A percentile compares a stretch with the other conserved stretches of the same genome.
Conservation (phyloP, 75 land plant genomes). For the Gnetum montanum region DNA sequence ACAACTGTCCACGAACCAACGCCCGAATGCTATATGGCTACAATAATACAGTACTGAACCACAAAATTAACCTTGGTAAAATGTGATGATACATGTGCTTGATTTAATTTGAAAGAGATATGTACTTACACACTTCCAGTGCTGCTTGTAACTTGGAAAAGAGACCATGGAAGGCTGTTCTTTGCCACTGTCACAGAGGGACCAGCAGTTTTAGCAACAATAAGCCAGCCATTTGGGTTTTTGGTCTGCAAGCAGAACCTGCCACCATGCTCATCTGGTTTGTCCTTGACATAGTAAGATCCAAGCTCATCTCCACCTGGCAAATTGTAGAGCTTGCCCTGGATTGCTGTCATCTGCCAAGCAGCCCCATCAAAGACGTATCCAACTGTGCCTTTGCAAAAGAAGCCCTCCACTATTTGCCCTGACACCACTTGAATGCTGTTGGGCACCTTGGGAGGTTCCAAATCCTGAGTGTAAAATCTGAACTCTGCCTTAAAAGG, state of each 20-base stretch:
- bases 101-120: neutral
- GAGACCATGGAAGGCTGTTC: conserved; percentile 10
- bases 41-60: neutral
- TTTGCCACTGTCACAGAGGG: neutral
- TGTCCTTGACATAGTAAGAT: conserved; percentile 1
- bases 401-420: conserved; percentile 8
- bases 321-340: conserved; percentile 8
- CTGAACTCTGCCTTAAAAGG: conserved; percentile 10
- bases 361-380: conserved; percentile 1
- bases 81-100: neutral
- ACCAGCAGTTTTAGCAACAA: conserved; percentile 7
- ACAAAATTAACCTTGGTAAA: neutral
- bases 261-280: conserved; percentile 5
- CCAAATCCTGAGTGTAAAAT: conserved; percentile 9
- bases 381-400: neutral
- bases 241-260: conserved; percentile 1
- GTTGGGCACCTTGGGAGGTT: conserved; percentile 1
- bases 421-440: neutral
- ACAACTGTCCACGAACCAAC: too few species aligned
- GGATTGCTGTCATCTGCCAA: neutral
- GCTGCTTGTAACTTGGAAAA: conserved; percentile 6
- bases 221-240: conserved; percentile 1
- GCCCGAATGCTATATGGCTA: too few species aligned
- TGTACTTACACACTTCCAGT: conserved; percentile 1
- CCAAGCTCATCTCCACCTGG: conserved; percentile 10